These are phyloP conservation scores for Dryadomyces quercus-mongolicae DNA, from an alignment of 2,329 filamentous ascomycete species.

Conservation along the genomic window DNA sequence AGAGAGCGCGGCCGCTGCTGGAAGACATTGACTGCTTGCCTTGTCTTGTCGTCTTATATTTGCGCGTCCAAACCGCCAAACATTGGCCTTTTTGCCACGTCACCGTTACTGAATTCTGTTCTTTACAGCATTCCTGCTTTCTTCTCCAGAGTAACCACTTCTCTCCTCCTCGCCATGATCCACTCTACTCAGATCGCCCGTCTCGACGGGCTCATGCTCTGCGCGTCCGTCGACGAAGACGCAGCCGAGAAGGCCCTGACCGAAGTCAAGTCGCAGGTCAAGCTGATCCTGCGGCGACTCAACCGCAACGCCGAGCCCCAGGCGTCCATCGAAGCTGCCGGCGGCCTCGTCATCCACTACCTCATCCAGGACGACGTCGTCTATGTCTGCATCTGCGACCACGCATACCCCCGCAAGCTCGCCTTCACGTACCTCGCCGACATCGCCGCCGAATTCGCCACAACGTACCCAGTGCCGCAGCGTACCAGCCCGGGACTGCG, in stretches of 20 bases:
- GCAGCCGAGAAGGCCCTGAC: conserved; percentile 60
- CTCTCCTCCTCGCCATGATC: conserved; percentile 64
- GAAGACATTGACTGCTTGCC: too few species aligned
- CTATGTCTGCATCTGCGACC: conserved; percentile 89
- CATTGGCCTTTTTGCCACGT: neutral
- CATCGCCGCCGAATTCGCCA: conserved; percentile 80
- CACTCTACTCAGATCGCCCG: conserved; percentile 88
- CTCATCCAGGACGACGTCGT: conserved; percentile 73
- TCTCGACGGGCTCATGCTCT: conserved; percentile 89
- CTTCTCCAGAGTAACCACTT: neutral
- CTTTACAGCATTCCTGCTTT: neutral
- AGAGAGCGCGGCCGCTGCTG: neutral
- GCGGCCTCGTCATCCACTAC: conserved; percentile 68
- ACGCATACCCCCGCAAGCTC: conserved; percentile 91
- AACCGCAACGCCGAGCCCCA: conserved; percentile 82
- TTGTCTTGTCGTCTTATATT: too few species aligned
- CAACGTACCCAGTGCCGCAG: conserved; percentile 63
- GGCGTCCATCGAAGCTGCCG: conserved; percentile 77
- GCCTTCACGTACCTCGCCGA: conserved; percentile 97
- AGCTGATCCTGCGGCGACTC: conserved; percentile 78
- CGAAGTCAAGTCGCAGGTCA: conserved; percentile 84
- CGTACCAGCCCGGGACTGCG: conserved; percentile 64
- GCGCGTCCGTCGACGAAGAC: conserved; percentile 87
- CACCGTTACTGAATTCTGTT: neutral
- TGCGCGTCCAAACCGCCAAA: too few species aligned